Evolutionary conservation across 441 rosid species (phyloP).

Genomic region (Erodium moschatum): DNA sequence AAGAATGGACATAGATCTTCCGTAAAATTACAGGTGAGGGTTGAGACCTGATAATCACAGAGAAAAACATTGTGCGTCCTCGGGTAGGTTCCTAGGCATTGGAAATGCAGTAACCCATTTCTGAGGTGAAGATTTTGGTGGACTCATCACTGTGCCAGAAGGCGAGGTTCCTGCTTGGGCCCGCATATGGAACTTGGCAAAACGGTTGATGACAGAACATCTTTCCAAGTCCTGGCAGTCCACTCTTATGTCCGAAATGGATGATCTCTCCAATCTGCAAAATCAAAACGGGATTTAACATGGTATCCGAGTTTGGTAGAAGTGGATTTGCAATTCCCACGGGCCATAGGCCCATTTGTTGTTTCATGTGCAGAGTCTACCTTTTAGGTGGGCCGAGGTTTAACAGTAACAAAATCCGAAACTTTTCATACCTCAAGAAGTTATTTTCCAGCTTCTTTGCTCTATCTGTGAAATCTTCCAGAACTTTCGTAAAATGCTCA

Average conservation of each 20-base stretch:
- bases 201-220: slow-evolving; percentile 70
- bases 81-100: slow-evolving; percentile 66
- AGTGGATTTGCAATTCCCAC: no score
- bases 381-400: no score
- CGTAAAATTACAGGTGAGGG: not conserved
- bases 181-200: slow-evolving; percentile 67
- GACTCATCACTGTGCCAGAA: slow-evolving; percentile 31
- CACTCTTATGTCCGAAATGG: slow-evolving; percentile 52
- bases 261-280: slow-evolving; percentile 61
- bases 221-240: slow-evolving; percentile 73
- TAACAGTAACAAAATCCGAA: not conserved
- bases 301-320: not conserved
- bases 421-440: slow-evolving; percentile 36
- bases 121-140: slow-evolving; percentile 43
- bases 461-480: slow-evolving; percentile 50
- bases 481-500: slow-evolving; percentile 33
- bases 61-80: slow-evolving; percentile 73
- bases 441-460: slow-evolving; percentile 51
- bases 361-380: no score
- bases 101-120: slow-evolving; percentile 60
- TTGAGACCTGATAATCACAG: slow-evolving; percentile 37
- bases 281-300: not conserved
- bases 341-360: no score
- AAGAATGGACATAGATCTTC: slow-evolving; percentile 15
- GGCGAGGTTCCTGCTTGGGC: slow-evolving; percentile 39